Conservation (phyloP, 176 grass and related monocot species). For the Triticum monococcum region DNA sequence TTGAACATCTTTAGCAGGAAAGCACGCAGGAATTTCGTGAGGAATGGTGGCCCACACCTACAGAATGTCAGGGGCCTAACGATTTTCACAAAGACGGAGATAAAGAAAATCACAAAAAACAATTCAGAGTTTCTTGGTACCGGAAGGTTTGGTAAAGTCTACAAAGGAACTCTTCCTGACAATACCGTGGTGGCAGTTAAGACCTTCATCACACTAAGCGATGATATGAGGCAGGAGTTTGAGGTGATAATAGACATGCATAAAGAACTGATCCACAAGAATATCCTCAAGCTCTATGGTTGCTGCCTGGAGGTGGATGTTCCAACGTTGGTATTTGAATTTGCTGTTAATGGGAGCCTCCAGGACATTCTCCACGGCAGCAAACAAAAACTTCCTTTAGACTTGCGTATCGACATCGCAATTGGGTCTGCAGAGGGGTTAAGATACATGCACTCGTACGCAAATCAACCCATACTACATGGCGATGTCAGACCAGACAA, state of each 20-base stretch:
- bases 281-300: neutral
- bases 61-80: neutral
- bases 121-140: neutral
- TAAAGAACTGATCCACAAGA: neutral
- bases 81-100: neutral
- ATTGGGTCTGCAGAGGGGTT: neutral
- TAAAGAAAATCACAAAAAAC: conserved; percentile 16
- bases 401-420: neutral
- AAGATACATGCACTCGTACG: neutral
- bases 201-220: neutral
- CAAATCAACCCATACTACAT: neutral
- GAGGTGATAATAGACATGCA: neutral
- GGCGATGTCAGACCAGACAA: neutral
- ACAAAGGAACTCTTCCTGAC: neutral
- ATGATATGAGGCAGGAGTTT: neutral
- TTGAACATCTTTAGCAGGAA: neutral
- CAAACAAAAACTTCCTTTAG: neutral
- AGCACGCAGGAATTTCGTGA: neutral
- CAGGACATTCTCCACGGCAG: neutral
- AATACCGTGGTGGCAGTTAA: neutral
- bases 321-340: neutral
- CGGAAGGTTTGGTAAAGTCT: neutral
- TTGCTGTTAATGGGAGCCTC: neutral
- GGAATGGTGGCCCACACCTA: neutral
- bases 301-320: neutral